Conservation (phyloP, 768 basidiomycete genomes). For the Boletellus emodensis region DNA sequence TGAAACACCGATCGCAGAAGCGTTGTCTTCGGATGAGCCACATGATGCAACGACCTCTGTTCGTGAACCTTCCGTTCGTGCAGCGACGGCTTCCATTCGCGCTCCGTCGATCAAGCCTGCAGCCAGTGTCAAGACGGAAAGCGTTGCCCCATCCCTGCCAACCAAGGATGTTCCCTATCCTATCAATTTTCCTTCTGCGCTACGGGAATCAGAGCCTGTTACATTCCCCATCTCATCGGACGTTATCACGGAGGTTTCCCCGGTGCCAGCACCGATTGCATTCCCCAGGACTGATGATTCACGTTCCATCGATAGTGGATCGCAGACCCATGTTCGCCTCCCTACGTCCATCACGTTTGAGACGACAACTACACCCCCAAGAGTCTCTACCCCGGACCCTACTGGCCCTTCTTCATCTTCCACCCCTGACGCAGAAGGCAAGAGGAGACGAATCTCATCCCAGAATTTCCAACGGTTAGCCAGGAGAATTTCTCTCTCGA, state of each 20-base stretch:
- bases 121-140: conserved; percentile 19
- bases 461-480: conserved; percentile 85
- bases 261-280: conserved; percentile 31
- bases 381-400: conserved; percentile 70
- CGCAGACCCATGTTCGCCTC: conserved; percentile 24
- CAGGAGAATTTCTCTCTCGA: conserved; percentile 62
- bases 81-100: conserved; percentile 15
- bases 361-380: conserved; percentile 50
- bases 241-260: conserved; percentile 27
- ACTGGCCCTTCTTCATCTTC: conserved; percentile 55
- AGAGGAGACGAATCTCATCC: conserved; percentile 76
- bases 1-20: conserved; percentile 20
- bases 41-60: conserved; percentile 14
- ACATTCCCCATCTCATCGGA: conserved; percentile 12
- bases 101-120: conserved; percentile 22
- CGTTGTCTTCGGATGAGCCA: conserved; percentile 13
- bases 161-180: conserved; percentile 25
- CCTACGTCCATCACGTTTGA: conserved; percentile 59
- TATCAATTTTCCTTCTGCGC: conserved; percentile 34
- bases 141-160: conserved; percentile 27
- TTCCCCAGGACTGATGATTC: conserved; percentile 41
- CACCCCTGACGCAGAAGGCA: conserved; percentile 66
- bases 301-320: conserved; percentile 27
- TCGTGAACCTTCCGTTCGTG: conserved; percentile 14
- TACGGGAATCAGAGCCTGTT: conserved; percentile 8